Evolutionary conservation across 2,329 filamentous ascomycete genomes (phyloP).

Genomic region (Clarireedia sp.): DNA sequence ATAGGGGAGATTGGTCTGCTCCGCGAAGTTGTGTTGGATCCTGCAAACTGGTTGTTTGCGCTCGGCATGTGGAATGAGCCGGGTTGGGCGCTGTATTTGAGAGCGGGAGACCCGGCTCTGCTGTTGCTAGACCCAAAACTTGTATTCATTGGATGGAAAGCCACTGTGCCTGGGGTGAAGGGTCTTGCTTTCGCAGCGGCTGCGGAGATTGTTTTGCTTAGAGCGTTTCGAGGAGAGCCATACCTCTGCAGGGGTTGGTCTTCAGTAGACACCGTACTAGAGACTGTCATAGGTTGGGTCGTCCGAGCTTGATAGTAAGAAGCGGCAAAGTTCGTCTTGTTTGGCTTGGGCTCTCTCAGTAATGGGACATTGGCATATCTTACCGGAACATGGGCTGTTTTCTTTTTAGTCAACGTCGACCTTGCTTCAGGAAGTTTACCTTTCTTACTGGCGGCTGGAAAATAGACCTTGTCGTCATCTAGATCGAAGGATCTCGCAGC

Average conservation of each 20-base stretch:
- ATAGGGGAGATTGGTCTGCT: background rate
- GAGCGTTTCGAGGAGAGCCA: background rate
- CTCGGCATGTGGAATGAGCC: background rate
- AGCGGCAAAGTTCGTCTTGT: background rate
- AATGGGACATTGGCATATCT: background rate
- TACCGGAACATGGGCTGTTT: background rate
- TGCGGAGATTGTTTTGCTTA: background rate
- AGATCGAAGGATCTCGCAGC: background rate
- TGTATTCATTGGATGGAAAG: conserved; percentile 1
- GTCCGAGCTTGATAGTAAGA: background rate
- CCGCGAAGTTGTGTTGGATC: conserved; percentile 1
- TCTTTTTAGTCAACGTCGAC: background rate
- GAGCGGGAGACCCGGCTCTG: background rate
- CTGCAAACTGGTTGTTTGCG: background rate
- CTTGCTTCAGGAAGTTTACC: background rate
- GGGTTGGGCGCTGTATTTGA: background rate
- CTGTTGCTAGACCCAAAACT: background rate
- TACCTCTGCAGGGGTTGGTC: background rate
- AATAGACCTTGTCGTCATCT: background rate
- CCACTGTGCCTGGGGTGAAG: conserved; percentile 1
- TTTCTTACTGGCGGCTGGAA: background rate
- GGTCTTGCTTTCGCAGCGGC: conserved; percentile 1
- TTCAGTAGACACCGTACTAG: background rate
- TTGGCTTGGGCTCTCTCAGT: background rate
- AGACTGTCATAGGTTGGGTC: background rate